Base-by-base conservation (phyloP, 495 filamentous ascomycete species). In the Lepraria neglecta region DNA sequence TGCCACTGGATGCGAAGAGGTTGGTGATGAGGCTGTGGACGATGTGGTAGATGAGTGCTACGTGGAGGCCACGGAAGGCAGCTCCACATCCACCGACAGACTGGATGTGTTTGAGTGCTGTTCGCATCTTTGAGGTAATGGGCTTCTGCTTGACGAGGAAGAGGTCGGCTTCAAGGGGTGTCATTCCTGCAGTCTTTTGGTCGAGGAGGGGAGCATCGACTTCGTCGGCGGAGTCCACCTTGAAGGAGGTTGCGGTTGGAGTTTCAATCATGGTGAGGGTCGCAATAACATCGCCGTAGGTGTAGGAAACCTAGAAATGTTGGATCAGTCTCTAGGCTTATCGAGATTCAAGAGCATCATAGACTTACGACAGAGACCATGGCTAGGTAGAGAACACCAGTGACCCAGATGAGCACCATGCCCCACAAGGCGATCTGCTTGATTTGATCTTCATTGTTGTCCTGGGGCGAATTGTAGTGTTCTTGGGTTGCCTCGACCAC, bases 261-360 rank as follows among this genome's bases (percentile, higher is more conserved):
- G 78, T 78, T 71, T 89, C 86, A 61, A 89, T 72, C 60, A 80
- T 79, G 52, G 84, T 78, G 19, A 89, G 75, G 11, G 82, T 83
- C 6, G 79, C 73, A 19, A 88, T 74, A 27, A 88, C 77, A 42
- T 76, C 63, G 42, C 78, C 78, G 62, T 86, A 79, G 30, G 82
- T 82, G 71, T 88, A 88, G 54, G 77, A 71, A 21, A 81, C 59
- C 77, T 80, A 50, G 30, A 33, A 27, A 27, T 14, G 15, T 33
- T 21, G 24, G 1, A 45, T 62, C 58, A 60, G 54, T 27, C 12
- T 63, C 27, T 27, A 17, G n/a, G 24, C 40, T 11, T 24, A 11
- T 42, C 44, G 24, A 59, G 17, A 21, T 17, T 31, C 14, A 12
- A 45, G 14, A 30, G 1, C 24, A 35, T 30, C 10, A 15, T 54